Evolutionary conservation across 768 basidiomycete species (phyloP).

Genomic region (Udeniomyces megalosporus): DNA sequence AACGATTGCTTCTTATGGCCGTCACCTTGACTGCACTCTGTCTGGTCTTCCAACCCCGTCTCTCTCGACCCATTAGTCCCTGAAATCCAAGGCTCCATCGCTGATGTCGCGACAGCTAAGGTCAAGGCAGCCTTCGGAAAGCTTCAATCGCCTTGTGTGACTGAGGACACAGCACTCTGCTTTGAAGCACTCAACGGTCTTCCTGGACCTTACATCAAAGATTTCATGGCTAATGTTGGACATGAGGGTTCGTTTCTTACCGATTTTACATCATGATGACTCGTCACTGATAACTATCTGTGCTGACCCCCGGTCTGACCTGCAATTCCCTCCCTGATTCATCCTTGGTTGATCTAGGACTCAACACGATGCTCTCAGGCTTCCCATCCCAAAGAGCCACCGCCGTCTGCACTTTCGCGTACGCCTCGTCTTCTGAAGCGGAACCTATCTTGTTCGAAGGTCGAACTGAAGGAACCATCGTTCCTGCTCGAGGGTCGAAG

Average conservation of each 20-base stretch:
- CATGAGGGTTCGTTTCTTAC: constrained; percentile 50
- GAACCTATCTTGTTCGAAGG: constrained; percentile 78
- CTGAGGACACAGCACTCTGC: constrained; percentile 79
- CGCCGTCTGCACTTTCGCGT: constrained; percentile 92
- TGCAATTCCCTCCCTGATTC: too few species aligned
- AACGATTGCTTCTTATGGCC: not conserved
- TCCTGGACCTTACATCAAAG: constrained; percentile 94
- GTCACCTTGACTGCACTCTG: not conserved
- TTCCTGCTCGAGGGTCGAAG: constrained; percentile 58
- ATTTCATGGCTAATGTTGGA: constrained; percentile 67
- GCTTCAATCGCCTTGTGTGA: constrained; percentile 36
- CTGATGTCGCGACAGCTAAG: constrained; percentile 76
- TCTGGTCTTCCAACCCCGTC: not conserved
- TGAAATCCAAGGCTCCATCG: constrained; percentile 83
- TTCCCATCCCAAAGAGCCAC: constrained; percentile 66
- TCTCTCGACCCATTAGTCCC: constrained; percentile 43
- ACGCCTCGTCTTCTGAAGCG: constrained; percentile 61
- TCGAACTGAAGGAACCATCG: constrained; percentile 72
- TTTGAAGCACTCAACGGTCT: constrained; percentile 78
- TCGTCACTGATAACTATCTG: not conserved
- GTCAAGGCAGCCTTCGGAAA: constrained; percentile 46
- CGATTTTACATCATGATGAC: not conserved
- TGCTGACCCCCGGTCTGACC: too few species aligned
- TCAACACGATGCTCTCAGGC: constrained; percentile 62
- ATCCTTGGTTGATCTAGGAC: constrained; percentile 38